Base-by-base conservation (phyloP, 2,329 filamentous ascomycete species). In the Talaromyces sp. region DNA sequence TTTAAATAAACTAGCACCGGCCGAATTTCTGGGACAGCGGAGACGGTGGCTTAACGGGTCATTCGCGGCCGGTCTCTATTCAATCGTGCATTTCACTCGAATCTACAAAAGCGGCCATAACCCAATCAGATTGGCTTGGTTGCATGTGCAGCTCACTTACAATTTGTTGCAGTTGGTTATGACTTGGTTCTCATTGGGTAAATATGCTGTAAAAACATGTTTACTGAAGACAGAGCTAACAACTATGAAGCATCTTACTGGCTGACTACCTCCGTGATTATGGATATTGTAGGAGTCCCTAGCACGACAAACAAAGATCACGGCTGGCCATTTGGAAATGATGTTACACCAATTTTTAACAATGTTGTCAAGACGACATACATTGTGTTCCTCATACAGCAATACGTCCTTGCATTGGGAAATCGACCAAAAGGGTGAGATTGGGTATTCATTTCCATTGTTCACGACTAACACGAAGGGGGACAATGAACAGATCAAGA, bases 181-280 rank as follows among this genome's bases (percentile, higher is more conserved):
- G 48, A 46, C 41, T 30, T 51, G 48, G 48, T 51, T 51, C 22
- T 51, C 48, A 19, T 32, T 51, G 3, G 40, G 48, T 51, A 46
- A 39, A 24, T 40, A n/a, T n/a, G n/a, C n/a, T n/a, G n/a, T n/a
- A n/a, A n/a, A n/a, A n/a, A n/a, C n/a, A n/a, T n/a, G n/a, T 30
- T 19, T 8, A 16, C 7, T 19, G 17, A 13, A 44, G n/a, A 14
- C n/a, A 4, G 10, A 9, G 16, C 37, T 73, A 40, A 55, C 30
- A 80, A 78, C 3, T 11, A 1, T 65, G 77, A 86, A 76, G 90
- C 90, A 68, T 93, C 93, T 45, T 97, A 93, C 85, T 97, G 90
- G 82, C 86, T 97, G 56, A 97, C 93, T 24, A 96, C 92, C n/a
- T 87, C 87, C 47, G 89, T 97, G 71, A 96, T 97, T 73, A 96